Evolutionary conservation across 306 rosid species (phyloP), one percentile per base, ranked within the genome.

Genomic region (Begonia fuchsioides): DNA sequence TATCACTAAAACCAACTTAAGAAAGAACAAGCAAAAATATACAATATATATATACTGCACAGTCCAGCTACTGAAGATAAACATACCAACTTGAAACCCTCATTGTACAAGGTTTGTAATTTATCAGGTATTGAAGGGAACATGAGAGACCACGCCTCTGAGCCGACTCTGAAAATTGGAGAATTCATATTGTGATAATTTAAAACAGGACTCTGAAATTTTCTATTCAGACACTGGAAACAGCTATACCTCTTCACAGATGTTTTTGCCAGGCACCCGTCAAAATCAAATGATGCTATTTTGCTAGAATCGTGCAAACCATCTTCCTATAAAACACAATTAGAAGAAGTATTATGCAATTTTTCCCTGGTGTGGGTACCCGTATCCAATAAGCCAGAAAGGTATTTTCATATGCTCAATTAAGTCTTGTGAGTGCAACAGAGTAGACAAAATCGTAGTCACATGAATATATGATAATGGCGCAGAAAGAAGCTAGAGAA

Each of bases 201-300:
- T 13, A 7, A 41, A 41, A 41, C 45, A 10, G 18, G 11, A 47
- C 35, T 4, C 35, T 1, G 1, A 26, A 26, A 26, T 4, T 26
- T 26, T 13, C 47, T 48, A 40, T 13, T 17, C 18, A 52, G 57
- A 62, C 45, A 50, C 55, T 15, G 19, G 12, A 48, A 20, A 43
- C 32, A 45, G 32, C 49, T 50, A 55, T 57, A 81, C 97, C 61
- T 81, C 13, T 54, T 70, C 56, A 88, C 80, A 26, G 59, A 67
- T 57, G 95, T 90, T 7, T 74, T 79, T 17, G 86, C 97, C 38
- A 90, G 92, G 55, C 93, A 84, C 43, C 93, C 95, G 71, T 90
- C 97, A 65, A 90, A 90, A 81, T 90, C 97, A 76, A 90, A 90
- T 60, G 97, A 95, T 11, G 97, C 97, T 63, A 90, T 76, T 78